Evolutionary conservation across 108 stramenopile species (phyloP).

Genomic region (Nitzschia sp.): DNA sequence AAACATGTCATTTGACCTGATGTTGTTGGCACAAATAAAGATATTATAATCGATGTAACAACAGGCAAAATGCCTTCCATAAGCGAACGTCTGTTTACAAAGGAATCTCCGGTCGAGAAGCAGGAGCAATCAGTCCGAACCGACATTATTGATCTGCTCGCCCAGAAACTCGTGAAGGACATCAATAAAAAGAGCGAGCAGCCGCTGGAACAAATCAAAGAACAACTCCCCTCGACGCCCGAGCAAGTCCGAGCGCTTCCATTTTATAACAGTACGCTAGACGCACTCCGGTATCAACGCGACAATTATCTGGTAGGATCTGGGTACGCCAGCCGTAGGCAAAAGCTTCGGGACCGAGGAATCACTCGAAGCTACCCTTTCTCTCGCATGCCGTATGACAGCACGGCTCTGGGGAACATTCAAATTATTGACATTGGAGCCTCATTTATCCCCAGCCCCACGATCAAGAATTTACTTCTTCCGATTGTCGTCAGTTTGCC

Average conservation of each 20-base stretch:
- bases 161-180: background rate
- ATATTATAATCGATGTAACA: no score
- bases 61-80: no score
- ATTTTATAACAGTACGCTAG: slow-evolving; percentile 29
- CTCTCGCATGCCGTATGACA: slow-evolving; percentile 33
- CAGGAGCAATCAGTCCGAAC: slow-evolving; percentile 6
- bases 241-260: slow-evolving; percentile 27
- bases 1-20: no score
- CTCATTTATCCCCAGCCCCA: slow-evolving; percentile 36
- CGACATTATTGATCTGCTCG: slow-evolving; percentile 9
- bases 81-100: no score
- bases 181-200: background rate
- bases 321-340: slow-evolving; percentile 31
- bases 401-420: slow-evolving; percentile 33
- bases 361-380: background rate
- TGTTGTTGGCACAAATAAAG: no score
- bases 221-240: slow-evolving; percentile 7
- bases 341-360: slow-evolving; percentile 12
- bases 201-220: background rate
- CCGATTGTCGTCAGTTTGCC: slow-evolving; percentile 45
- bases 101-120: background rate
- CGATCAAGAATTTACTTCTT: slow-evolving; percentile 30
- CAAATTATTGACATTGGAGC: slow-evolving; percentile 37
- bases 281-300: slow-evolving; percentile 34
- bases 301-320: slow-evolving; percentile 48